These are phyloP conservation scores for Protostelium mycophagum DNA, from an alignment of 78 protist genomes.

Conservation along the genomic window DNA sequence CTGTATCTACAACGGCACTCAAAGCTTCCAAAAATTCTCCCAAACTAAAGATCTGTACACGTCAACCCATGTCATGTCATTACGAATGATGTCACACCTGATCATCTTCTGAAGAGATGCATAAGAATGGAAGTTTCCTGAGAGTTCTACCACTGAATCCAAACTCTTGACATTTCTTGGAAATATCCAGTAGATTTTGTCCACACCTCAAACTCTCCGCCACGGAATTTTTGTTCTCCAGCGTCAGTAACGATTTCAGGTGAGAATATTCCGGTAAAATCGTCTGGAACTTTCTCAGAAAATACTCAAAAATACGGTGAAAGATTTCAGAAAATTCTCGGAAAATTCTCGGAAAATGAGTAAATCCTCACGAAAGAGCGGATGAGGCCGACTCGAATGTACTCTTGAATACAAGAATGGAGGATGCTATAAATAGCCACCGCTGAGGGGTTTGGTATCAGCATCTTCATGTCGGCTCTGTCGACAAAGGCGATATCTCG, in stretches of 20 bases:
- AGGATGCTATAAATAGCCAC: conserved; percentile 62
- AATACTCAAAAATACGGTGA: too few species aligned
- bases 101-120: conserved; percentile 21
- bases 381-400: conserved; percentile 49
- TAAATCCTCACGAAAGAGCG: background rate
- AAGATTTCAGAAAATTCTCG: too few species aligned
- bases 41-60: background rate
- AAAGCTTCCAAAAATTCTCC: background rate
- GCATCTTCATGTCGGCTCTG: conserved; percentile 92
- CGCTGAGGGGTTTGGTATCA: conserved; percentile 79
- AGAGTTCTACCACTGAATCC: conserved; percentile 74
- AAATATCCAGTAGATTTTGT: conserved; percentile 14
- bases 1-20: background rate
- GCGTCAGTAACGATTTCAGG: background rate
- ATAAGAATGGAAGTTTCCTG: conserved; percentile 83
- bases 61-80: background rate
- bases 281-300: too few species aligned
- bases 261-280: too few species aligned
- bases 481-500: conserved; percentile 85
- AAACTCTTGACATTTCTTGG: background rate
- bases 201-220: background rate
- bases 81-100: background rate
- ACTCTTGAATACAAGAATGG: conserved; percentile 60
- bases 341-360: background rate
- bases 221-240: background rate